Evolutionary conservation across 345 rosid species (phyloP), one percentile per base, ranked within the genome.

Genomic region (Pugionium dolabratum): DNA sequence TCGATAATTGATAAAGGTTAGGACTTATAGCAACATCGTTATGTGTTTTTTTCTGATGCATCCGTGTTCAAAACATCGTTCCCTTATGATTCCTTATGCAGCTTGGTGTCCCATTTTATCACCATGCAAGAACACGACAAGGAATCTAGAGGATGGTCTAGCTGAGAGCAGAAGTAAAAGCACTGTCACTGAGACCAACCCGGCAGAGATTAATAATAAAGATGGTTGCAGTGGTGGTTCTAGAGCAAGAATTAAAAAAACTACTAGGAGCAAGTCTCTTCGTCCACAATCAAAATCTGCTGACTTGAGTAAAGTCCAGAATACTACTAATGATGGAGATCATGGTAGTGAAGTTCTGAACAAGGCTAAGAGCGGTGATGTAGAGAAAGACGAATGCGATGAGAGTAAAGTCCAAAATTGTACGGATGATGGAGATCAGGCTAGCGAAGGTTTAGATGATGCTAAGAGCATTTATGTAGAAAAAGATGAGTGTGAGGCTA

Each of bases 1-100:
- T 9, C 64, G 26, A 53, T 29, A 2, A 36, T 10, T 5, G 61
- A 66, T 57, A 65, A 59, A 60, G 81, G 81, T 78, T 68, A 4
- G 46, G 4, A 35, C 48, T 69, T 71, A 11, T 28, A 8, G 51
- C 43, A 39, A 27, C 29, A 54, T 50, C 45, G 42, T 53, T 63
- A 32, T 25, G 4, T 60, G 32, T 68, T 9, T 43, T 56, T 25
- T 52, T 11, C 44, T 54, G 53, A 54, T 69, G 27, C 54, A 53
- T 59, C 27, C 7, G 45, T 52, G 11, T 55, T 56, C 32, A 1
- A 35, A 39, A 3, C 47, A 5, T 55, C 41, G 31, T 4, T 46
- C 4, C 57, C 39, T 26, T 30, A 2, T 49, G 53, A 40, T 71
- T 33, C 6, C 47, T 36, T 59, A 39, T 60, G 68, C 60, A 76